These are phyloP conservation scores for Trifolium dubium DNA, from an alignment of 306 rosid species.

Conservation along the genomic window DNA sequence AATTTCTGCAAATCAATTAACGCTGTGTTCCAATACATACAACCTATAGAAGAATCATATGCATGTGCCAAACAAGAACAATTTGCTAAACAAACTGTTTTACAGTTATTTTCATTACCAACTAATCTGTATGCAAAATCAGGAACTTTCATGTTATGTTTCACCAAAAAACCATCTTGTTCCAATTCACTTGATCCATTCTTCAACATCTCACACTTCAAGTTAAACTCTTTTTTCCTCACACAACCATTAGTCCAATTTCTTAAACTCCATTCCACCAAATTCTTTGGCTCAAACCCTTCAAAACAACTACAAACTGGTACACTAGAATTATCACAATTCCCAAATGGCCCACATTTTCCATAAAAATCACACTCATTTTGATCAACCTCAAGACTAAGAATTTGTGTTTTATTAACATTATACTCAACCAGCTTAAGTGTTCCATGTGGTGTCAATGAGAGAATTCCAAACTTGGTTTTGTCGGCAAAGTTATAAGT, in stretches of 20 bases:
- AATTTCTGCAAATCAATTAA: constrained; percentile 46
- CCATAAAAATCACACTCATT: constrained; percentile 47
- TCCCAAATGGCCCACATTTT: constrained; percentile 42
- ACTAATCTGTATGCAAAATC: constrained; percentile 22
- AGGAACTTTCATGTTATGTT: constrained; percentile 46
- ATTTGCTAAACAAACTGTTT: constrained; percentile 34
- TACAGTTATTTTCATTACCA: constrained; percentile 17
- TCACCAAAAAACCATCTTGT: constrained; percentile 34
- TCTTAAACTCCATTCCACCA: constrained; percentile 37
- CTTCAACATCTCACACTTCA: constrained; percentile 35
- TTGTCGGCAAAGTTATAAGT: constrained; percentile 1
- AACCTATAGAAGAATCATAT: constrained; percentile 37
- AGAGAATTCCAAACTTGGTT: neutral
- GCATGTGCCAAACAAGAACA: constrained; percentile 51
- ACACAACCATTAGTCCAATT: constrained; percentile 45
- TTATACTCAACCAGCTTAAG: constrained; percentile 1
- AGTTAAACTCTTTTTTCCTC: constrained; percentile 19
- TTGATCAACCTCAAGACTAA: constrained; percentile 9
- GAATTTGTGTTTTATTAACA: neutral
- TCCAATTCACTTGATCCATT: constrained; percentile 19
- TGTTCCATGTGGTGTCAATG: constrained; percentile 37
- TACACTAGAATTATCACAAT: neutral
- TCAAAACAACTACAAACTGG: constrained; percentile 53
- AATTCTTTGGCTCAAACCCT: constrained; percentile 52
- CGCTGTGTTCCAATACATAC: constrained; percentile 46